phyloP scores from a whole-genome alignment of 257 asterid genomes.

The Solanum pimpinellifolium region DNA sequence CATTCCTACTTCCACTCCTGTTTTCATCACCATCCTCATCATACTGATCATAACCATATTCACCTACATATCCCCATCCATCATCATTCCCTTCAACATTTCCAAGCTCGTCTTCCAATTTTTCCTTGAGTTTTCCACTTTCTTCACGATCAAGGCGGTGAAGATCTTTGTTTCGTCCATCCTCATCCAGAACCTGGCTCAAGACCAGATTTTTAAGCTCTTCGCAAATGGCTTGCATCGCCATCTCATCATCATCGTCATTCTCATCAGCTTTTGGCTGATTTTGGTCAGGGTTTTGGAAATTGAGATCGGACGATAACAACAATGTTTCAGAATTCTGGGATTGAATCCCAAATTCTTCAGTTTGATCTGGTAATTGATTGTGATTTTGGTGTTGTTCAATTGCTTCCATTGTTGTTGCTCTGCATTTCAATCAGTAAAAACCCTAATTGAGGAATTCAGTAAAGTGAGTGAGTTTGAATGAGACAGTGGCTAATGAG shows the following conservation, averaged over 20 bases:
- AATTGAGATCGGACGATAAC: background rate
- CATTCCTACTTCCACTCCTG: background rate
- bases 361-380: background rate
- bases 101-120: background rate
- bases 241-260: slow-evolving; percentile 1
- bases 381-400: background rate
- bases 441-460: background rate
- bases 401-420: background rate
- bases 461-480: background rate
- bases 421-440: background rate
- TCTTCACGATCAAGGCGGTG: background rate
- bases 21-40: background rate
- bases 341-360: background rate
- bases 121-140: background rate
- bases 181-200: background rate
- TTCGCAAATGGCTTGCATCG: background rate
- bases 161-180: background rate
- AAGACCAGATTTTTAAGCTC: slow-evolving; percentile 4
- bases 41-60: background rate
- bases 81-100: slow-evolving; percentile 1
- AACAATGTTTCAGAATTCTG: background rate
- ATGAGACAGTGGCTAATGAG: background rate
- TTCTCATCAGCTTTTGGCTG: background rate
- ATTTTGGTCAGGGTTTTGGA: background rate
- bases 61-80: slow-evolving; percentile 3